Percentiles rank a stretch among this genome's conserved stretches.
phyloP scores from a whole-genome alignment of 202 grass and related monocot species.

The Zoysia matrella region DNA sequence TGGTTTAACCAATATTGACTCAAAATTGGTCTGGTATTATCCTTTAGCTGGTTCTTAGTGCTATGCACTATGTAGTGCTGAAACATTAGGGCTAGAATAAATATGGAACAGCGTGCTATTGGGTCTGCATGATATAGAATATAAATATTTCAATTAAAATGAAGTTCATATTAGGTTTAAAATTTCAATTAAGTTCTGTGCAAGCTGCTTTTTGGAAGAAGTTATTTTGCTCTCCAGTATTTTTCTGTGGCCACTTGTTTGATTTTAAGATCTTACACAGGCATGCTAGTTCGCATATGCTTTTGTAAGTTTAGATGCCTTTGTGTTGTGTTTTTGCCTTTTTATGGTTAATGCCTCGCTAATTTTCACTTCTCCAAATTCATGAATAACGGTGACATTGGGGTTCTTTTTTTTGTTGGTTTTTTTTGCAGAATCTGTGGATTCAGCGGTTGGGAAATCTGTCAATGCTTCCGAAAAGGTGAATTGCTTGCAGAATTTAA shows the following conservation, averaged over 20 bases:
- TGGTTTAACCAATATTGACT: not conserved
- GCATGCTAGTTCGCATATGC: slow-evolving; percentile 18
- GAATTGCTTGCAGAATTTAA: not conserved
- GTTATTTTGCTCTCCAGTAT: not conserved
- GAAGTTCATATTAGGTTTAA: slow-evolving; percentile 1
- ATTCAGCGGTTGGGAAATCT: slow-evolving; percentile 56
- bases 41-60: not conserved
- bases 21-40: not conserved
- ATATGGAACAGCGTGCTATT: slow-evolving; percentile 3
- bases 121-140: not conserved
- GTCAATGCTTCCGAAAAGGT: slow-evolving; percentile 70
- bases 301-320: not conserved
- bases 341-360: slow-evolving; percentile 6
- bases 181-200: slow-evolving; percentile 17
- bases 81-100: not conserved
- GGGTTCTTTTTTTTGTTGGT: slow-evolving; percentile 51
- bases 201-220: not conserved
- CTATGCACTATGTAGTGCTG: not conserved
- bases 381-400: slow-evolving; percentile 36
- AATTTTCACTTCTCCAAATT: slow-evolving; percentile 26
- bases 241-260: not conserved
- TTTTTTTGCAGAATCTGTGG: slow-evolving; percentile 57
- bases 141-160: slow-evolving; percentile 6
- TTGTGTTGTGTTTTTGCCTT: slow-evolving; percentile 5
- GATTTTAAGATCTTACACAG: slow-evolving; percentile 14